A percentile compares a stretch with the other conserved stretches of the same genome.
Conservation (phyloP, 495 filamentous ascomycete genomes). For the Pyronema omphalodes region DNA sequence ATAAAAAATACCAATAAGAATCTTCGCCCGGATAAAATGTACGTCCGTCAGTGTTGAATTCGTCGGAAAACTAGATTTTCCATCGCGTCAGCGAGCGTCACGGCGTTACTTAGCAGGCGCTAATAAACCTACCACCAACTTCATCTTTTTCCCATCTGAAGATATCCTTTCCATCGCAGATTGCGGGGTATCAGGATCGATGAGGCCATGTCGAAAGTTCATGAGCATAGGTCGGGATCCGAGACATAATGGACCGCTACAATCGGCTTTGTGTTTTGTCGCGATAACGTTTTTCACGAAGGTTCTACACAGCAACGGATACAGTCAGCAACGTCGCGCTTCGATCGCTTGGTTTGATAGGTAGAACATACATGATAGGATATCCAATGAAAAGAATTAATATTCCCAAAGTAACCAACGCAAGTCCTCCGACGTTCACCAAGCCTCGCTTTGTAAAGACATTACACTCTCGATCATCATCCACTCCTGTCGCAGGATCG, state of each 20-base stretch:
- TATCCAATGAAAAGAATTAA: constrained; percentile 55
- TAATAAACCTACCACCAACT: constrained; percentile 36
- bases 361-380: constrained; percentile 43
- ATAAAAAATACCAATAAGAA: constrained; percentile 35
- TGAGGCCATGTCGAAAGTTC: constrained; percentile 42
- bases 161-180: constrained; percentile 38
- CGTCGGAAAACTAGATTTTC: constrained; percentile 46
- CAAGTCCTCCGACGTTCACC: constrained; percentile 48
- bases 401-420: constrained; percentile 42
- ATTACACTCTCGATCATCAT: constrained; percentile 48
- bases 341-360: not conserved
- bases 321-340: not conserved
- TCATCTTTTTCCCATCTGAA: constrained; percentile 40
- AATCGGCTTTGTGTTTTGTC: not conserved
- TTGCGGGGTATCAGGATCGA: constrained; percentile 55
- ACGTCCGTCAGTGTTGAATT: constrained; percentile 51
- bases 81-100: not conserved
- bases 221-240: constrained; percentile 39
- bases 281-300: constrained; percentile 30
- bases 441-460: constrained; percentile 48
- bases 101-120: not conserved
- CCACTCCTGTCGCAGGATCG: constrained; percentile 44
- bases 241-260: constrained; percentile 30
- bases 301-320: constrained; percentile 28
- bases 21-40: constrained; percentile 62